Conservation (phyloP, 306 rosid species). For the Echinosophora koreensis region DNA sequence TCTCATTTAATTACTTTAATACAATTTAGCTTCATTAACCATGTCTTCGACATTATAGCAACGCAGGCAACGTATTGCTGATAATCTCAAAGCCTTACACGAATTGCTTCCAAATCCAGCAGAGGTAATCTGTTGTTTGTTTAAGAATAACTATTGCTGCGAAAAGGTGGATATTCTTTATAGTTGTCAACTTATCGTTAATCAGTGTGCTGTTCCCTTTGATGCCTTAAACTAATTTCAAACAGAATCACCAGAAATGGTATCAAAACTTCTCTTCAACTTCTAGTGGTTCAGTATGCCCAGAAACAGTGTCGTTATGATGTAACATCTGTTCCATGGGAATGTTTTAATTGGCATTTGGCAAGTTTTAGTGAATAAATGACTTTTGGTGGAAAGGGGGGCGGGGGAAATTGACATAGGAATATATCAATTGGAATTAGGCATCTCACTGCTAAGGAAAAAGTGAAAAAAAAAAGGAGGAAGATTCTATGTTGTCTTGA, state of each 20-base stretch:
- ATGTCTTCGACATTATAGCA: slow-evolving; percentile 54
- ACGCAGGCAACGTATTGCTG: slow-evolving; percentile 76
- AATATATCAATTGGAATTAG: slow-evolving; percentile 8
- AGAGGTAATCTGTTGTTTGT: slow-evolving; percentile 60
- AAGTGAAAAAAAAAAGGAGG: neutral
- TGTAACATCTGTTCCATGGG: neutral
- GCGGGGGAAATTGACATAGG: neutral
- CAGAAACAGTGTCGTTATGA: slow-evolving; percentile 5
- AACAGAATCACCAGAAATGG: neutral
- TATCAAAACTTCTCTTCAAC: neutral
- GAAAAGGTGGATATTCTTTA: slow-evolving; percentile 1
- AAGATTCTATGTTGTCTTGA: neutral
- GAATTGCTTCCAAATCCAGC: slow-evolving; percentile 74
- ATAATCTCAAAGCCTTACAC: slow-evolving; percentile 68
- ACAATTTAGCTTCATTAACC: slow-evolving; percentile 32
- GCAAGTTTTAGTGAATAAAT: neutral
- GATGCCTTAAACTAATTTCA: neutral
- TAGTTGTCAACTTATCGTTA: slow-evolving; percentile 1
- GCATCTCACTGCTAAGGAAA: neutral
- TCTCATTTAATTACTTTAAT: slow-evolving; percentile 16
- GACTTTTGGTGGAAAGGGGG: neutral
- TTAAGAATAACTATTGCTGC: slow-evolving; percentile 13
- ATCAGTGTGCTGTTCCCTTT: slow-evolving; percentile 1
- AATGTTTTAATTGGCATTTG: slow-evolving; percentile 1
- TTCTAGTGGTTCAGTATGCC: slow-evolving; percentile 4